Percentiles rank a stretch among this genome's conserved stretches.
phyloP scores from a whole-genome alignment of 768 basidiomycete species.

The Boletus edulis region DNA sequence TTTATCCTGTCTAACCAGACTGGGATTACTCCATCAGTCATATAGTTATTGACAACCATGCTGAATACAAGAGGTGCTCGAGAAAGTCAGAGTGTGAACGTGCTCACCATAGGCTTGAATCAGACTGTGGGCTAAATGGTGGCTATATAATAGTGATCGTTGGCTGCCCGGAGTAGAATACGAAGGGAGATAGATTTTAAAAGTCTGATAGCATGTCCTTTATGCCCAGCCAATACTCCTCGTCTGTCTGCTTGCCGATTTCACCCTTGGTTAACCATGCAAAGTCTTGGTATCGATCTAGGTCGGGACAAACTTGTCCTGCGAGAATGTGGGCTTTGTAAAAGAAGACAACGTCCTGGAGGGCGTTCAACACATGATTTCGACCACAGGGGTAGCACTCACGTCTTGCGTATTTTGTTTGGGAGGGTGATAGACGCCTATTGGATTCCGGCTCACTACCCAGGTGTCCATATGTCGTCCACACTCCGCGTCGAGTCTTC shows the following conservation, averaged over 20 bases:
- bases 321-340: conserved; percentile 92
- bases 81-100: not conserved
- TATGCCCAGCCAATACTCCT: conserved; percentile 71
- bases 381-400: not conserved
- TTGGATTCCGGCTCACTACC: conserved; percentile 88
- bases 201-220: conserved; percentile 80
- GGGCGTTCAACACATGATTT: not conserved
- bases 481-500: conserved; percentile 67
- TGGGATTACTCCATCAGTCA: not conserved
- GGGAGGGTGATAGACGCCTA: conserved; percentile 69
- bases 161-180: not conserved
- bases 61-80: not conserved
- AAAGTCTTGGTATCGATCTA: conserved; percentile 63
- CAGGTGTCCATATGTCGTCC: conserved; percentile 89
- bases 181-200: conserved; percentile 14
- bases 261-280: conserved; percentile 96
- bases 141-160: not conserved
- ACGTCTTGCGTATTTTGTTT: conserved; percentile 39
- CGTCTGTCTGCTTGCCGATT: conserved; percentile 65
- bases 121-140: not conserved
- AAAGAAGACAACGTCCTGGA: conserved; percentile 78
- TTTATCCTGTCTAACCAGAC: no score
- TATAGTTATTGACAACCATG: not conserved
- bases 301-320: conserved; percentile 69
- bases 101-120: not conserved